Evolutionary conservation across 306 rosid genomes (phyloP), one percentile per base, ranked within the genome.

Genomic region (Senna siamea): DNA sequence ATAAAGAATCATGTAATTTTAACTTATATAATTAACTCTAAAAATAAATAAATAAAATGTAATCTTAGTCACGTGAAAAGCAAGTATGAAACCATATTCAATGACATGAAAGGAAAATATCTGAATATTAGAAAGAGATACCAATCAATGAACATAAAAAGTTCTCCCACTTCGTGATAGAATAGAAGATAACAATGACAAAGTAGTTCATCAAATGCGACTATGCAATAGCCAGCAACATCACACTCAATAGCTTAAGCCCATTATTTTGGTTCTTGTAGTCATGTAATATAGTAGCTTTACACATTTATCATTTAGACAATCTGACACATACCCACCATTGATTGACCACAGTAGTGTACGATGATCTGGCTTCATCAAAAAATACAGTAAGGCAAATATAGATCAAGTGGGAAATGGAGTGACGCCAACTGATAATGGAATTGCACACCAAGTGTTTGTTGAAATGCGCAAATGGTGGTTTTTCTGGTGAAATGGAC

Each of bases 211-310:
- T 23, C 55, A 32, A 26, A 26, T 18, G 10, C 46, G 58, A 72
- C 48, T 30, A 12, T 58, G 69, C 61, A 59, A 59, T 60, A 37
- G 44, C 76, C 46, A 58, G 28, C 66, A 71, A 57, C 10, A 40
- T 38, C 76, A 28, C 68, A 28, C 34, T 32, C 11, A 47, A 58
- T 71, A 60, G 2, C 30, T 26, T 26, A 26, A 26, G 30, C 30
- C 30, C 30, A 26, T 26, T 26, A 26, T 26, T 26, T 26, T 26
- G 30, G 30, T 26, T 26, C 30, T 26, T 26, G 30, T 26, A 26
- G 30, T 26, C 30, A 26, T 26, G 55, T 22, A 22, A 19, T 12
- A 17, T 38, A 17, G 52, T 26, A 26, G 30, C 30, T 26, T 26
- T 26, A 26, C 30, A 26, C 30, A 26, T 26, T 26, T 26, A 26